phyloP scores from a whole-genome alignment of 768 basidiomycete genomes.

The Fomitopsis serialis region DNA sequence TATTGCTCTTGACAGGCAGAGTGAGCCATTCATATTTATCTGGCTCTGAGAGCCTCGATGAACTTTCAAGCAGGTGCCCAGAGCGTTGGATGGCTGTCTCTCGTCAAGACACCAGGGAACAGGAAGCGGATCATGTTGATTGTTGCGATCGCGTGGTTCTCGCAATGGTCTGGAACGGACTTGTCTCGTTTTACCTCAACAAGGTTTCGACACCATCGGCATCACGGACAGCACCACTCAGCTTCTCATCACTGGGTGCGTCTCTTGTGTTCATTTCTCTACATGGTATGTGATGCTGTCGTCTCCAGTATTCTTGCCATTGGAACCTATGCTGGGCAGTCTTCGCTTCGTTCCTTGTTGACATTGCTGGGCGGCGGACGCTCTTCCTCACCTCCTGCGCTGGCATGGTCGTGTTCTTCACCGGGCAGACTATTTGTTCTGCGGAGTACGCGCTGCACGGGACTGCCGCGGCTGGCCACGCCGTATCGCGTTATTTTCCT shows the following conservation, averaged over 20 bases:
- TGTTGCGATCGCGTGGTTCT: conserved; percentile 54
- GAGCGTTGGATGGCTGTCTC: conserved; percentile 62
- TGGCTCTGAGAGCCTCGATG: conserved; percentile 23
- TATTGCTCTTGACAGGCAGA: conserved; percentile 56
- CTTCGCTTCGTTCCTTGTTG: conserved; percentile 52
- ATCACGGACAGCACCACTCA: conserved; percentile 56
- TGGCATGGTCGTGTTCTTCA: conserved; percentile 64
- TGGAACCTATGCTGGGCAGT: conserved; percentile 71
- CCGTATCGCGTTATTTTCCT: conserved; percentile 85
- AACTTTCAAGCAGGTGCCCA: conserved; percentile 47
- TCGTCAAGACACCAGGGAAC: conserved; percentile 52
- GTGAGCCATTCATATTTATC: conserved; percentile 5
- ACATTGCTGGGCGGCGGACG: conserved; percentile 61
- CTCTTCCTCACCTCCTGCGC: conserved; percentile 57
- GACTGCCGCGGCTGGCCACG: conserved; percentile 45
- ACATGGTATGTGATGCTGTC: no score
- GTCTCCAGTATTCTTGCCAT: conserved; percentile 69
- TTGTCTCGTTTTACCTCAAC: conserved; percentile 79
- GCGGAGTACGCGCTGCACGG: conserved; percentile 45
- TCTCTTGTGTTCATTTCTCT: no score
- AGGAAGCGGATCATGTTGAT: conserved; percentile 50
- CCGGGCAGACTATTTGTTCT: conserved; percentile 62
- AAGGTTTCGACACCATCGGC: conserved; percentile 66
- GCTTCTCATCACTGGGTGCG: conserved; percentile 74
- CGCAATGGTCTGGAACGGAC: conserved; percentile 82